Evolutionary conservation across 1,284 basidiomycete species (phyloP).

Genomic region (Neonothopanus nambi): DNA sequence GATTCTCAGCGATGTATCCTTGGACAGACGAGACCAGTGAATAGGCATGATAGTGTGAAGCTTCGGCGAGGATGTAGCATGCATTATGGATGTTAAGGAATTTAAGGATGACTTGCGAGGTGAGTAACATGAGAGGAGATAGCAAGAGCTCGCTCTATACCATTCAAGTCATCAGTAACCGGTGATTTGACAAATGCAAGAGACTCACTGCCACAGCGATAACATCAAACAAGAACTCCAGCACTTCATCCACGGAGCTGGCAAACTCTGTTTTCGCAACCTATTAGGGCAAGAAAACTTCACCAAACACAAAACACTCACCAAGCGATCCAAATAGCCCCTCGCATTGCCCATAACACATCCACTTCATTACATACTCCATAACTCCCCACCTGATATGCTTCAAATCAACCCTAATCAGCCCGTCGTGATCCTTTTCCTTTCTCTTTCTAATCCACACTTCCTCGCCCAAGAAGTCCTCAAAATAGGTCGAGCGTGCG

Average conservation of each 20-base stretch:
- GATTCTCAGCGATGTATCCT: slow-evolving; percentile 79
- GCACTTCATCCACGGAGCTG: slow-evolving; percentile 69
- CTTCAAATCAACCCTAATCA: slow-evolving; percentile 63
- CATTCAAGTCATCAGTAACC: background rate
- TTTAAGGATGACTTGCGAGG: slow-evolving; percentile 73
- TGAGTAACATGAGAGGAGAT: slow-evolving; percentile 82
- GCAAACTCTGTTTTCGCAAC: slow-evolving; percentile 51
- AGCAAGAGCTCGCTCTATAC: slow-evolving; percentile 85
- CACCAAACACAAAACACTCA: slow-evolving; percentile 34
- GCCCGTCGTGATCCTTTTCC: slow-evolving; percentile 41
- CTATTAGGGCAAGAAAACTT: background rate
- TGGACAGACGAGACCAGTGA: slow-evolving; percentile 77
- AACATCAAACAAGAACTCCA: slow-evolving; percentile 89
- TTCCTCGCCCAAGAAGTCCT: slow-evolving; percentile 81
- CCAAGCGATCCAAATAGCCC: slow-evolving; percentile 77
- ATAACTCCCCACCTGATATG: slow-evolving; percentile 81
- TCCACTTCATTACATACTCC: slow-evolving; percentile 74
- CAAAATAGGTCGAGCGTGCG: slow-evolving; percentile 84
- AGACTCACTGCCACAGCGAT: slow-evolving; percentile 77
- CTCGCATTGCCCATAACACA: slow-evolving; percentile 79
- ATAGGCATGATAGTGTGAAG: slow-evolving; percentile 75
- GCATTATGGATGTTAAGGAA: slow-evolving; percentile 80
- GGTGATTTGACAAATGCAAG: background rate
- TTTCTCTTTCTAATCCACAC: slow-evolving; percentile 78
- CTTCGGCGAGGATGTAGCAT: slow-evolving; percentile 81